phyloP scores from a whole-genome alignment of 1,284 basidiomycete species.

The Naganishia sp. region DNA sequence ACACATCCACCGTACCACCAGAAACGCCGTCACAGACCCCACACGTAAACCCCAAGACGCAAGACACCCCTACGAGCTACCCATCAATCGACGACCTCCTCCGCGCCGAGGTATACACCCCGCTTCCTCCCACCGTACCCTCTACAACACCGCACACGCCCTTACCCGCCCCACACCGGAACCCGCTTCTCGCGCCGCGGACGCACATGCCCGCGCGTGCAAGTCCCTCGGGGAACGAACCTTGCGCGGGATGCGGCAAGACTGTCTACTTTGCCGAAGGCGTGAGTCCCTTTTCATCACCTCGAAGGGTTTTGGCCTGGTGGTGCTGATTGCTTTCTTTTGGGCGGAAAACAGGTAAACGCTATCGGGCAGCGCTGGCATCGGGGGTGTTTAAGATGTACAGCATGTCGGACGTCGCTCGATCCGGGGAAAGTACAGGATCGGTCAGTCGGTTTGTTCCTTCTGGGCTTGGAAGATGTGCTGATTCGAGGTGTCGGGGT shows the following conservation, averaged over 20 bases:
- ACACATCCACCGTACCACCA: not conserved
- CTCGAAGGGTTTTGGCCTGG: not conserved
- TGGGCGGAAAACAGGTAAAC: conserved; percentile 19
- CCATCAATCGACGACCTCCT: conserved; percentile 40
- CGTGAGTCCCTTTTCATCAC: conserved; percentile 36
- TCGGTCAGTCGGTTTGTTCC: conserved; percentile 59
- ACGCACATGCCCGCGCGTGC: conserved; percentile 29
- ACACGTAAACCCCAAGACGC: too few species aligned
- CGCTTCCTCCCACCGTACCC: conserved; percentile 35
- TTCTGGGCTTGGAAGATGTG: not conserved
- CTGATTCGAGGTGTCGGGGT: not conserved
- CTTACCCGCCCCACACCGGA: conserved; percentile 30
- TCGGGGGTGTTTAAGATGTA: conserved; percentile 48
- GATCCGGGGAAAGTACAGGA: conserved; percentile 59
- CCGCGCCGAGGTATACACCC: conserved; percentile 22
- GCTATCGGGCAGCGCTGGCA: conserved; percentile 44
- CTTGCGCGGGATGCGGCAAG: conserved; percentile 49
- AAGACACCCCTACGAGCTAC: not conserved
- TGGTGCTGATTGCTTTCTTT: not conserved
- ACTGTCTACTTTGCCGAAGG: conserved; percentile 53
- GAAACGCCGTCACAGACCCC: too few species aligned
- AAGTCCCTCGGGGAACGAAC: conserved; percentile 39
- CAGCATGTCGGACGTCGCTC: conserved; percentile 45
- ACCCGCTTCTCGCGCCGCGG: conserved; percentile 33
- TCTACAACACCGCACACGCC: conserved; percentile 42